These are phyloP conservation scores for Graphiopsis chlorocephala DNA, from an alignment of 2,329 filamentous ascomycete genomes.

Conservation along the genomic window DNA sequence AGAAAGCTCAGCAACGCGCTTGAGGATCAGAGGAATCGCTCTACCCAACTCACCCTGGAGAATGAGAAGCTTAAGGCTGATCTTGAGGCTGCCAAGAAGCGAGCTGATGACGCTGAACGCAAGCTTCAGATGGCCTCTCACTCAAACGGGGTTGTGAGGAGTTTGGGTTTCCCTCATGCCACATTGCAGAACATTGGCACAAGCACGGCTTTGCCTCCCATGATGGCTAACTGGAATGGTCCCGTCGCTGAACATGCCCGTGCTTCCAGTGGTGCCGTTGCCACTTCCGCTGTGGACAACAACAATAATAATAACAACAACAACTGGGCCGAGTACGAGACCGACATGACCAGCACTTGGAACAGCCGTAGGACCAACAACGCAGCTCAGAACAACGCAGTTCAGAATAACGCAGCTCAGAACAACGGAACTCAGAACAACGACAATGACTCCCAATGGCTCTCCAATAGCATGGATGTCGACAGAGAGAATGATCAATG, in stretches of 20 bases:
- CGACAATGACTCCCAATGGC: conserved; percentile 17
- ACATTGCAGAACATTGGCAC: not conserved
- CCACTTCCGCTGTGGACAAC: not conserved
- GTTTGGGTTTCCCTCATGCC: conserved; percentile 6
- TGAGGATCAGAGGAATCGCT: not conserved
- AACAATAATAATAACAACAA: not conserved
- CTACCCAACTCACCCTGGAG: not conserved
- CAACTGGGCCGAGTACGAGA: not conserved
- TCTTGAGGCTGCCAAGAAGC: conserved; percentile 5
- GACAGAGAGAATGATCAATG: conserved; percentile 22
- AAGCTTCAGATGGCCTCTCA: not conserved
- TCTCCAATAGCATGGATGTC: conserved; percentile 22
- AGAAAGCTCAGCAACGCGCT: not conserved
- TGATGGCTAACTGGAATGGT: conserved; percentile 17
- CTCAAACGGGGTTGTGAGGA: not conserved
- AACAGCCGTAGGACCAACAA: conserved; percentile 14
- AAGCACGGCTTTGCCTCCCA: conserved; percentile 2
- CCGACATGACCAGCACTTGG: conserved; percentile 24
- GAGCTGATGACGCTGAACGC: conserved; percentile 14
- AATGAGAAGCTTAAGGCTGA: not conserved
- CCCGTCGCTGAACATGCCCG: conserved; percentile 14
- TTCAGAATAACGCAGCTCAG: not conserved
- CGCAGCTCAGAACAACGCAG: not conserved
- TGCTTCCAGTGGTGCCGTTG: not conserved
- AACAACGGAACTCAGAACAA: conserved; percentile 7